phyloP scores from a whole-genome alignment of 2,329 filamentous ascomycete species.

The Cyanodermella asteris region DNA sequence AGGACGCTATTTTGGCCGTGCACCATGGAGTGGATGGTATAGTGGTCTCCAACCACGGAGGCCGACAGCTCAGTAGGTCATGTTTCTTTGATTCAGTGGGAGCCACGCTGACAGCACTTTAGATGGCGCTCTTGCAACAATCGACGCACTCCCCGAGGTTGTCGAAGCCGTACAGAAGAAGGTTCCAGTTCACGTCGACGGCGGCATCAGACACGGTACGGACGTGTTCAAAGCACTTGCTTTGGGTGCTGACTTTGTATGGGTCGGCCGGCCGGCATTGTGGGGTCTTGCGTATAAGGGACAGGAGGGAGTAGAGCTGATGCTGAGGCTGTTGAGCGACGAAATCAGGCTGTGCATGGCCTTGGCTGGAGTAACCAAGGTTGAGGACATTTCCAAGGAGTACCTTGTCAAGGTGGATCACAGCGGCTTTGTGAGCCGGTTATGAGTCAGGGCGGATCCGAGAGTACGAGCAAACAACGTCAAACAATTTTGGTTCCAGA shows the following conservation, averaged over 20 bases:
- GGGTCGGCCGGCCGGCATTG: constrained; percentile 24
- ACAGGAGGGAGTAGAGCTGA: constrained; percentile 11
- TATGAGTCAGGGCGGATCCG: constrained; percentile 6
- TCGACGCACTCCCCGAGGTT: constrained; percentile 15
- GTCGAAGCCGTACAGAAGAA: constrained; percentile 7
- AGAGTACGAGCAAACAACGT: not conserved
- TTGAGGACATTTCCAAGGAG: constrained; percentile 10
- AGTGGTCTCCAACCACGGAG: constrained; percentile 19
- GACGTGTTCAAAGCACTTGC: constrained; percentile 37
- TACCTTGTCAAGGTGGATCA: constrained; percentile 19
- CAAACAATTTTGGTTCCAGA: too few species aligned
- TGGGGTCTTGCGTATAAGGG: constrained; percentile 23
- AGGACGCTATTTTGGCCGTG: constrained; percentile 16
- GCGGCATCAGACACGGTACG: constrained; percentile 31
- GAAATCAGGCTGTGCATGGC: constrained; percentile 12
- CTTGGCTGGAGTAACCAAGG: constrained; percentile 9
- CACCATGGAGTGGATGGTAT: constrained; percentile 16
- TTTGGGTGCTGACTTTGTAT: constrained; percentile 28
- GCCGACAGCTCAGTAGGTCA: constrained; percentile 16
- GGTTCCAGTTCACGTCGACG: constrained; percentile 31
- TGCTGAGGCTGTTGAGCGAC: constrained; percentile 10
- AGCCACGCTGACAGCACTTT: too few species aligned
- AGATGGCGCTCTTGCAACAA: constrained; percentile 17
- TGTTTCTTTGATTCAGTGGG: too few species aligned
- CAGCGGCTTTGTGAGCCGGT: constrained; percentile 11